Base-by-base conservation (phyloP, 768 basidiomycete species). In the Infundibulicybe gibba region DNA sequence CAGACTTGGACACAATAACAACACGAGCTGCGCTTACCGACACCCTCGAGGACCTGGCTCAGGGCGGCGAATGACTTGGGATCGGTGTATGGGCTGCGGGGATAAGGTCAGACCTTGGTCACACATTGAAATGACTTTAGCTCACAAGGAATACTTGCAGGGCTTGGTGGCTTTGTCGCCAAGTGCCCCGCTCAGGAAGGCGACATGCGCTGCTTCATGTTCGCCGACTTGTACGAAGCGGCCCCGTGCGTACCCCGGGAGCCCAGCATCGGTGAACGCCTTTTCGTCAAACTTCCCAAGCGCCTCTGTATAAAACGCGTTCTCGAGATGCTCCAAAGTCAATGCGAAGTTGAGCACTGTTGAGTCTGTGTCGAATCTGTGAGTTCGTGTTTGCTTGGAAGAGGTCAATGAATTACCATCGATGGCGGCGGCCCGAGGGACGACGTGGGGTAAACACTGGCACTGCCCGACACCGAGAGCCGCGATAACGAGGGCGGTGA, bases 61-160 rank as follows among this genome's bases (percentile, higher is more conserved):
- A 48, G 39, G 10, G 43, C 40, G 4, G 54, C 47, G 14, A 57
- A 57, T 20, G 47, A 44, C 20, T 49, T 40, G 4, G 48, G 46
- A 34, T 55, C 49, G 13, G 30, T 51, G 12, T 47, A 32, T 34
- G 38, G 46, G 48, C 56, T 57, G 11, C 14, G 38, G 10, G 30
- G 3, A 14, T 6, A 34, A 44, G 4, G 14, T n/a, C n/a, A 35
- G 32, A 43, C 34, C 8, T 32, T n/a, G 10, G 20, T 33, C 31
- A 15, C 11, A 25, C 25, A n/a, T 5, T 35, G 16, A 16, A 4
- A 5, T 3, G 11, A 13, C 3, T n/a, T 6, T 25, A 39, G 30
- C 70, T 35, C 44, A 73, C 74, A 81, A 83, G 45, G 48, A 58
- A 61, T 82, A 84, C 14, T 61, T 63, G 67, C 81, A 83, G 2